Evolutionary conservation across 768 basidiomycete genomes (phyloP).

Genomic region (Russula sp.): DNA sequence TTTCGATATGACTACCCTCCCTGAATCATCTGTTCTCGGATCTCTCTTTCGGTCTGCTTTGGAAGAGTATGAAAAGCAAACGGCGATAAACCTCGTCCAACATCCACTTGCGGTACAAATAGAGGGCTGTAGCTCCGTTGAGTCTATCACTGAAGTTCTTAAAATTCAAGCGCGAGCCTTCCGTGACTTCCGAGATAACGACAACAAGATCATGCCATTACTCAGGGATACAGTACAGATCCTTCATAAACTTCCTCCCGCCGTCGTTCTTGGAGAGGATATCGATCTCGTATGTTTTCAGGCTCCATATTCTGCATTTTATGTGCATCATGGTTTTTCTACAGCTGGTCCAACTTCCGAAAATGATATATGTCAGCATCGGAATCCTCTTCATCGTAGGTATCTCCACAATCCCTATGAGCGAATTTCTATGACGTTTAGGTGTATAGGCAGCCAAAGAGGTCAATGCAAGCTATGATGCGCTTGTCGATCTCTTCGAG

Average conservation of each 20-base stretch:
- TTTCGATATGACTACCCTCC: too few species aligned
- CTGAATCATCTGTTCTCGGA: neutral
- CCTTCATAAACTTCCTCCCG: too few species aligned
- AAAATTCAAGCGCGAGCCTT: neutral
- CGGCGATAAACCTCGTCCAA: neutral
- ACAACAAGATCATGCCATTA: neutral
- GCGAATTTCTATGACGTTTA: neutral
- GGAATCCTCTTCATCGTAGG: neutral
- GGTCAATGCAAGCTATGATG: too few species aligned
- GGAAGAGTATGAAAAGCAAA: neutral
- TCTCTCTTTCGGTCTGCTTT: neutral
- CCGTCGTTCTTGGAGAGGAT: too few species aligned
- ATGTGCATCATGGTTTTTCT: too few species aligned
- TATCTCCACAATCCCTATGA: too few species aligned
- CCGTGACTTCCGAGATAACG: neutral
- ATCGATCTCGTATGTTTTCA: too few species aligned
- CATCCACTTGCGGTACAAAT: neutral
- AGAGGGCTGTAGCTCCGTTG: too few species aligned
- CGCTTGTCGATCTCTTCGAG: too few species aligned
- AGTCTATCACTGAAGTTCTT: neutral
- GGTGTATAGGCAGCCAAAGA: neutral
- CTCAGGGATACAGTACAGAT: too few species aligned
- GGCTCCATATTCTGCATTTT: too few species aligned
- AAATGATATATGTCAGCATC: neutral
- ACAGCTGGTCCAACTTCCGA: too few species aligned